phyloP scores from a whole-genome alignment of 345 rosid species.

The Kernera saxatilis region DNA sequence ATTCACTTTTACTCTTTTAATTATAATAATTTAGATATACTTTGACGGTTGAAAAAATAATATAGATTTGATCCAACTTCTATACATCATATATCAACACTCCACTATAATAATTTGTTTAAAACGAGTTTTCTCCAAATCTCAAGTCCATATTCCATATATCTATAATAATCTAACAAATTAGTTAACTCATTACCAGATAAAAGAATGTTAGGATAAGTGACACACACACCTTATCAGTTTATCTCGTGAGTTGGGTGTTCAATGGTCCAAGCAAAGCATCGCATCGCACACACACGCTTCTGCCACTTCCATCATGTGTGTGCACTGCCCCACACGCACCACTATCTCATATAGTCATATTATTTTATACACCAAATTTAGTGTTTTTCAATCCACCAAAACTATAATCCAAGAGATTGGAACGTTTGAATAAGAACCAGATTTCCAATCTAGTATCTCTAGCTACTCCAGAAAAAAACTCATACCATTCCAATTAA shows the following conservation, averaged over 20 bases:
- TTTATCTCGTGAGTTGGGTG: constrained; percentile 21
- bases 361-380: neutral
- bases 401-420: neutral
- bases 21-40: too few relatives aligned
- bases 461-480: neutral
- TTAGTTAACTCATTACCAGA: neutral
- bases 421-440: neutral
- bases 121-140: neutral
- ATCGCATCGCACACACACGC: constrained; percentile 21
- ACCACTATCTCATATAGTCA: constrained; percentile 4
- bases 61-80: too few relatives aligned
- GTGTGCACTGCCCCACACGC: constrained; percentile 8
- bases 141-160: too few relatives aligned
- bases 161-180: neutral
- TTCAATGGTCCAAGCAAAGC: constrained; percentile 7
- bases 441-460: neutral
- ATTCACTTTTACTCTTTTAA: too few relatives aligned
- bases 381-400: neutral
- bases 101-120: neutral
- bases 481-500: neutral
- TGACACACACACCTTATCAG: constrained; percentile 8
- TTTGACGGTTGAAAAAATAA: too few relatives aligned
- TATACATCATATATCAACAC: neutral
- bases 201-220: constrained; percentile 5
- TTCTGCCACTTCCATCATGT: constrained; percentile 11